phyloP scores from a whole-genome alignment of 2,329 filamentous ascomycete species.

The Sporothrix pallida region DNA sequence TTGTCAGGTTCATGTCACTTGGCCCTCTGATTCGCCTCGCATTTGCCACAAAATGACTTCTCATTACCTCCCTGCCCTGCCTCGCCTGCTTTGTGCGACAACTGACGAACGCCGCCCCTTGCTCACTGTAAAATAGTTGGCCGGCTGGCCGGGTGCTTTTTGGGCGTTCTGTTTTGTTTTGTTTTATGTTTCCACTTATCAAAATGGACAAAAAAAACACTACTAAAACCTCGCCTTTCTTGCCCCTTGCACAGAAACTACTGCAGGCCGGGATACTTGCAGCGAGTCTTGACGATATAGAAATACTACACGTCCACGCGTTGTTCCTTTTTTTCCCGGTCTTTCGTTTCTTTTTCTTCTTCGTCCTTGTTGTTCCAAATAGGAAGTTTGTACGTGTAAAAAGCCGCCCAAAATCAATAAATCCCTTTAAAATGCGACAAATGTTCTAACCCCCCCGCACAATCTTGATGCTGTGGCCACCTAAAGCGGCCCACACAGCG shows the following conservation, averaged over 20 bases:
- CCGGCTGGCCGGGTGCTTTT: neutral
- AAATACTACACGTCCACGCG: conserved; percentile 7
- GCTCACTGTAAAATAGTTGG: neutral
- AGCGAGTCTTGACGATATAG: neutral
- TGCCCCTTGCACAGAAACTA: conserved; percentile 17
- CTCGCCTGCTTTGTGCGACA: too few relatives aligned
- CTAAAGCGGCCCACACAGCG: conserved; percentile 8
- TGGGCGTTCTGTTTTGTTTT: neutral
- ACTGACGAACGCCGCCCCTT: neutral
- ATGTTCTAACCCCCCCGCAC: neutral
- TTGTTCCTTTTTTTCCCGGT: neutral
- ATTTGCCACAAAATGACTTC: conserved; percentile 5
- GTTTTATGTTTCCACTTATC: conserved; percentile 1
- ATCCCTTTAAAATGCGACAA: neutral
- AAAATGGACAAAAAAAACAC: neutral
- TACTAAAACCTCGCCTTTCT: neutral
- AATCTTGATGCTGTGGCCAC: neutral
- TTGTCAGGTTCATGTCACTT: neutral
- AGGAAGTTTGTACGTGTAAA: neutral
- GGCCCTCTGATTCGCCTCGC: conserved; percentile 8
- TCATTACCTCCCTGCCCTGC: too few relatives aligned
- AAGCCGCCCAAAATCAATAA: neutral
- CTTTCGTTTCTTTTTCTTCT: neutral
- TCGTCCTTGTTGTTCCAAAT: neutral
- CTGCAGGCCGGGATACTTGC: conserved; percentile 1